phyloP scores from a whole-genome alignment of 2,329 filamentous ascomycete genomes.

The Zymoseptoria brevis region DNA sequence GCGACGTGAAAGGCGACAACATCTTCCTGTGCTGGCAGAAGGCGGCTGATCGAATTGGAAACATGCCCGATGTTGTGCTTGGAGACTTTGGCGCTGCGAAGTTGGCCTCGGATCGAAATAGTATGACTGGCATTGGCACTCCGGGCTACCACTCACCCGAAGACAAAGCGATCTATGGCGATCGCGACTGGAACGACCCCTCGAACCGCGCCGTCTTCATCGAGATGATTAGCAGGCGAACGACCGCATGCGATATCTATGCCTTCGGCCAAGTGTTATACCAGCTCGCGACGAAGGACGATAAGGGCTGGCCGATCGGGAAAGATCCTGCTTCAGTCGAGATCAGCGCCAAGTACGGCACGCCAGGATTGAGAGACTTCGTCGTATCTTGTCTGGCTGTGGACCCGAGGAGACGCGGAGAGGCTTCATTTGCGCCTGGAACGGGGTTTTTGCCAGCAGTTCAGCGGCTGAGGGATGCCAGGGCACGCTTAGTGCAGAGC shows the following conservation, averaged over 20 bases:
- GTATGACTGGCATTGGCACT: constrained; percentile 4
- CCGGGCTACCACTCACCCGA: constrained; percentile 4
- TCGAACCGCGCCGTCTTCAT: neutral
- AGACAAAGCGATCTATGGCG: constrained; percentile 1
- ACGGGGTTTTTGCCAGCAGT: constrained; percentile 7
- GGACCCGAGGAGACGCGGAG: constrained; percentile 7
- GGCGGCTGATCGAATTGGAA: constrained; percentile 1
- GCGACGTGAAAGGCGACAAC: constrained; percentile 18
- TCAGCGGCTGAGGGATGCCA: constrained; percentile 6
- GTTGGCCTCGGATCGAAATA: neutral
- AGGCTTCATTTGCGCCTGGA: constrained; percentile 6
- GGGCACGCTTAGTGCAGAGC: constrained; percentile 3
- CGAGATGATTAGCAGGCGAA: constrained; percentile 4
- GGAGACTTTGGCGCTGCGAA: constrained; percentile 14
- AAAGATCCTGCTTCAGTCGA: constrained; percentile 1
- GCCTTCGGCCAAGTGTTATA: constrained; percentile 16
- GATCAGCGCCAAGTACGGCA: constrained; percentile 5
- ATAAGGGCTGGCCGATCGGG: constrained; percentile 1
- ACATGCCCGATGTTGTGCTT: constrained; percentile 13
- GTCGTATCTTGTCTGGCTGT: constrained; percentile 8
- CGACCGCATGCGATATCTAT: constrained; percentile 11
- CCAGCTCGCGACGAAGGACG: constrained; percentile 5
- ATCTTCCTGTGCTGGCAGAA: constrained; percentile 13
- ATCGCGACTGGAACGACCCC: neutral
- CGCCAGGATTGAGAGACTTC: constrained; percentile 5